Evolutionary conservation across 495 filamentous ascomycete species (phyloP).

Genomic region (Penicillium salamii): DNA sequence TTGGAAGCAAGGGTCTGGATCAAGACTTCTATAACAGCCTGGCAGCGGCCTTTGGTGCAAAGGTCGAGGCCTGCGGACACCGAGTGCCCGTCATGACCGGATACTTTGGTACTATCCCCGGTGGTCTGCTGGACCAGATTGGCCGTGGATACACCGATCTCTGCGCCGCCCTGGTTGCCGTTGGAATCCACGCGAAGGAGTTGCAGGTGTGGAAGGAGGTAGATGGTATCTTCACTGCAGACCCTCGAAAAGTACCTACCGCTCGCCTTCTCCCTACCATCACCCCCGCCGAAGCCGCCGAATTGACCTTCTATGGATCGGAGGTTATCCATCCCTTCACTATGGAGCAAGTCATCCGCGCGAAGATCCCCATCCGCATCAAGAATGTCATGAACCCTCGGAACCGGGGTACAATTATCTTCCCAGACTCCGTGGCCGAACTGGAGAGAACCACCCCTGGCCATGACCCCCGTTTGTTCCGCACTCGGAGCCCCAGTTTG

Average conservation of each 20-base stretch:
- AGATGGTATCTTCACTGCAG: constrained; percentile 86
- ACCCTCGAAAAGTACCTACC: constrained; percentile 84
- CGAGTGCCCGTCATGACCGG: constrained; percentile 77
- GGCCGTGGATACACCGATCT: constrained; percentile 89
- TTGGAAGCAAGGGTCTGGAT: constrained; percentile 58
- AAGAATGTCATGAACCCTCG: constrained; percentile 97
- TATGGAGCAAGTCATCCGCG: constrained; percentile 96
- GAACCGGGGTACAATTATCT: constrained; percentile 83
- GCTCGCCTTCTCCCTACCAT: constrained; percentile 73
- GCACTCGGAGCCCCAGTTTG: constrained; percentile 47
- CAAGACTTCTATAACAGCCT: constrained; percentile 78
- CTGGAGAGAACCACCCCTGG: constrained; percentile 44
- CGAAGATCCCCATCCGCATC: constrained; percentile 89
- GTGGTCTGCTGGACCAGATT: constrained; percentile 72
- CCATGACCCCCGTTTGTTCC: constrained; percentile 46
- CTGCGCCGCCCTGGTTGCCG: constrained; percentile 78
- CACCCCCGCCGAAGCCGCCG: constrained; percentile 83
- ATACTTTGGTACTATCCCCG: constrained; percentile 85
- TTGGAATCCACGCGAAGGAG: constrained; percentile 73
- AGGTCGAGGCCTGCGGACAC: constrained; percentile 65
- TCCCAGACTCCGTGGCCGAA: constrained; percentile 49
- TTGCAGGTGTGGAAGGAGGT: constrained; percentile 94
- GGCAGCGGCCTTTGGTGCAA: constrained; percentile 59
- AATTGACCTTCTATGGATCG: constrained; percentile 89
- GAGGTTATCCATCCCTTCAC: constrained; percentile 98